Evolutionary conservation across 225 moss, liverwort and hornwort genomes (phyloP).

Genomic region (Sphagnum tenellum): DNA sequence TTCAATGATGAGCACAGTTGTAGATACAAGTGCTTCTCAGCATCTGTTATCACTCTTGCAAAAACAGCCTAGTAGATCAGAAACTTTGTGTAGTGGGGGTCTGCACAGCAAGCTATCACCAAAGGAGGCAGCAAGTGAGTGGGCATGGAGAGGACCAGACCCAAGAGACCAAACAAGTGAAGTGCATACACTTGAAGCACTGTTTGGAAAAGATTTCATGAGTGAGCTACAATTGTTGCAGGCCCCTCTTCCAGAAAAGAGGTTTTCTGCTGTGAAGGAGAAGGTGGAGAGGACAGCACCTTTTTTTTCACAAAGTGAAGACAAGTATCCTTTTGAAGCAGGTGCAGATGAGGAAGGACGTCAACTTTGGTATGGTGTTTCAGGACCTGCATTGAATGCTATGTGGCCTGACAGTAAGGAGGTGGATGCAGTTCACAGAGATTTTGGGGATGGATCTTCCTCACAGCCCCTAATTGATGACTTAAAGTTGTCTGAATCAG

Average conservation of each 20-base stretch:
- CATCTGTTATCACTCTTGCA: conserved; percentile 86
- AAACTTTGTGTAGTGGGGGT: conserved; percentile 5
- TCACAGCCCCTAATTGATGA: conserved; percentile 12
- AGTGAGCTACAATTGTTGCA: conserved; percentile 69
- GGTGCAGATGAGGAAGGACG: conserved; percentile 13
- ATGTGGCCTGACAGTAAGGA: conserved; percentile 56
- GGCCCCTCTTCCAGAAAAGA: conserved; percentile 35
- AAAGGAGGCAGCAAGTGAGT: conserved; percentile 11
- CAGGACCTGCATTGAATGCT: conserved; percentile 34
- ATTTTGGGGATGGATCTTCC: conserved; percentile 18
- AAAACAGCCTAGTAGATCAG: conserved; percentile 34
- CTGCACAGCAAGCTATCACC: conserved; percentile 11
- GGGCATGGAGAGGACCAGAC: conserved; percentile 28
- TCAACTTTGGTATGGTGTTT: conserved; percentile 27
- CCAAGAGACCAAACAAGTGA: conserved; percentile 22
- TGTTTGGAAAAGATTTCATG: conserved; percentile 93
- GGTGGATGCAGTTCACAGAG: conserved; percentile 25
- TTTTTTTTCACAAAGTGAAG: conserved; percentile 14
- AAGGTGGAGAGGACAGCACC: conserved; percentile 8
- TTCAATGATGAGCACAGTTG: conserved; percentile 19
- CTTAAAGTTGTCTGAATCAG: conserved; percentile 11
- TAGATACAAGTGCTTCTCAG: conserved; percentile 58
- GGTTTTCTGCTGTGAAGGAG: conserved; percentile 29
- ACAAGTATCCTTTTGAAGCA: conserved; percentile 6
- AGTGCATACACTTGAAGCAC: conserved; percentile 68